phyloP scores from a whole-genome alignment of 1,139 yeast species.

The Fermentozyma sake region DNA sequence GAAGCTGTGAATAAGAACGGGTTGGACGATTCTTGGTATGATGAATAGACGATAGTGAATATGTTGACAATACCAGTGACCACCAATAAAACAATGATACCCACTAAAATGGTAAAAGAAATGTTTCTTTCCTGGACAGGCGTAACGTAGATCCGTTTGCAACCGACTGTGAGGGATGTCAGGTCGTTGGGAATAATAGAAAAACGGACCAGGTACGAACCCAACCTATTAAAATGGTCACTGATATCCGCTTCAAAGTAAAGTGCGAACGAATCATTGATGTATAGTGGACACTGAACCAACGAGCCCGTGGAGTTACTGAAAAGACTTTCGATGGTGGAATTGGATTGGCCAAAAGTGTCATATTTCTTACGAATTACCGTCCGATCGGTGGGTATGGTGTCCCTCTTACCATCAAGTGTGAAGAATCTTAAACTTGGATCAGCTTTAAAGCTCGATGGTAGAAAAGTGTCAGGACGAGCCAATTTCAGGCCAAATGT shows the following conservation, averaged over 20 bases:
- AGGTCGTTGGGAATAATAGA: slow-evolving; percentile 36
- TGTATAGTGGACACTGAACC: slow-evolving; percentile 40
- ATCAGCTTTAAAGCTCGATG: too few species aligned
- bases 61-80: slow-evolving; percentile 40
- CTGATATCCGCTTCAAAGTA: slow-evolving; percentile 36
- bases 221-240: slow-evolving; percentile 31
- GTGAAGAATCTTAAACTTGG: too few species aligned
- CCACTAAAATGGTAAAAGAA: slow-evolving; percentile 32
- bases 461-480: too few species aligned
- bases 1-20: slow-evolving; percentile 57
- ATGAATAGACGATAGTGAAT: slow-evolving; percentile 45
- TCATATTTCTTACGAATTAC: slow-evolving; percentile 12
- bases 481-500: too few species aligned
- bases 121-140: slow-evolving; percentile 37
- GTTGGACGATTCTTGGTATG: slow-evolving; percentile 60
- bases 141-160: slow-evolving; percentile 46
- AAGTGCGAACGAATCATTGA: slow-evolving; percentile 35
- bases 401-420: too few species aligned
- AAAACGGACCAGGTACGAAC: slow-evolving; percentile 39
- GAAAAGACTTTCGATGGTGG: slow-evolving; percentile 21
- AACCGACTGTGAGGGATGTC: slow-evolving; percentile 38
- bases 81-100: slow-evolving; percentile 38
- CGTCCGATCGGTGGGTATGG: slow-evolving; percentile 19
- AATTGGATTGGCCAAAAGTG: slow-evolving; percentile 7
- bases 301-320: slow-evolving; percentile 22